Conservation (phyloP, 495 filamentous ascomycete genomes). For the Penicillium argentinense region DNA sequence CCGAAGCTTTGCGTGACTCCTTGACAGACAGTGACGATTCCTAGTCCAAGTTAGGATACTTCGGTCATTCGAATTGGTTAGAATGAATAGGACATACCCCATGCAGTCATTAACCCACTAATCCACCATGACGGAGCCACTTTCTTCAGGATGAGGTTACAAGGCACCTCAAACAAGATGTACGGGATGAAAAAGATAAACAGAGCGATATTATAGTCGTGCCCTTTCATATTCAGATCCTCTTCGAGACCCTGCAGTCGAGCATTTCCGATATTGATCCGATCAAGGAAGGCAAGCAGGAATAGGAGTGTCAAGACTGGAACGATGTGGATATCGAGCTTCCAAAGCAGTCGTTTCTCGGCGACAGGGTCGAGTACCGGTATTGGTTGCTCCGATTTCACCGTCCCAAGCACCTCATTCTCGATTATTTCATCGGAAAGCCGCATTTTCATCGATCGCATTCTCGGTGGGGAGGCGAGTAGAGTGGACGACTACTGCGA, state of each 20-base stretch:
- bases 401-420: slow-evolving; percentile 14
- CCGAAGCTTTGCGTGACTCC: slow-evolving; percentile 54
- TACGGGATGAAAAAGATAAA: slow-evolving; percentile 69
- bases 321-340: slow-evolving; percentile 43
- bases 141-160: slow-evolving; percentile 65
- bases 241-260: slow-evolving; percentile 57
- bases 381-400: slow-evolving; percentile 7
- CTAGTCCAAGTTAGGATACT: slow-evolving; percentile 11
- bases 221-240: slow-evolving; percentile 56
- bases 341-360: slow-evolving; percentile 37
- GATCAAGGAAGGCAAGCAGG: slow-evolving; percentile 41
- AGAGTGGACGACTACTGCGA: background rate
- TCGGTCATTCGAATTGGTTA: too few relatives aligned
- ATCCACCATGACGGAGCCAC: slow-evolving; percentile 61
- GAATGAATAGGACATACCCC: slow-evolving; percentile 53
- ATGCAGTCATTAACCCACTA: slow-evolving; percentile 52
- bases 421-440: slow-evolving; percentile 8
- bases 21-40: slow-evolving; percentile 54
- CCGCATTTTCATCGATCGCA: slow-evolving; percentile 5
- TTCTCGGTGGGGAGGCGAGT: too few relatives aligned
- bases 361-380: slow-evolving; percentile 19
- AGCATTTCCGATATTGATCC: slow-evolving; percentile 65
- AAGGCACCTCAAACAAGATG: slow-evolving; percentile 63
- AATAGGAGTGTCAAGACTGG: slow-evolving; percentile 39
- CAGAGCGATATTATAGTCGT: slow-evolving; percentile 61